phyloP scores from a whole-genome alignment of 208 protist genomes.

The Histomonas meleagridis region DNA sequence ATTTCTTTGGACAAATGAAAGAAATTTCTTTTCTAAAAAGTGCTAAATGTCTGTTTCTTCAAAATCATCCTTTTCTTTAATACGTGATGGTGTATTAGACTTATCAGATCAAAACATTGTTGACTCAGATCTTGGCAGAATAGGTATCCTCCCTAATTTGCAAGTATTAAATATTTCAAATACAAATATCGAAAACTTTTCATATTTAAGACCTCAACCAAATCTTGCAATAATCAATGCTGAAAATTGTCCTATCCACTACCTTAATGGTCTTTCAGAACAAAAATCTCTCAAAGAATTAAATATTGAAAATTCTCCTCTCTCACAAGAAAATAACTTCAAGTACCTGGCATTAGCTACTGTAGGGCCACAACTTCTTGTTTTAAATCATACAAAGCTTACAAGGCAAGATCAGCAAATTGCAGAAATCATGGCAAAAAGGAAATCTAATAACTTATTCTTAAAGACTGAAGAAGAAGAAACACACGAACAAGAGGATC shows the following conservation, averaged over 20 bases:
- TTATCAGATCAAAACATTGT: not conserved
- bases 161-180: not conserved
- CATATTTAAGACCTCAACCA: not conserved
- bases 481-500: not conserved
- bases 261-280: not conserved
- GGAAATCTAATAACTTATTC: not conserved
- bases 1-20: too few relatives aligned
- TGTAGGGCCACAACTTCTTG: not conserved
- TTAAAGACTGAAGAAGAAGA: not conserved
- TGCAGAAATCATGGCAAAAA: not conserved
- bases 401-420: not conserved
- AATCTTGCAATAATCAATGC: not conserved
- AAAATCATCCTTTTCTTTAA: too few relatives aligned
- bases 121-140: not conserved
- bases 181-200: not conserved
- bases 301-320: slow-evolving; percentile 15
- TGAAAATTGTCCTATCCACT: not conserved
- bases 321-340: not conserved
- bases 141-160: not conserved
- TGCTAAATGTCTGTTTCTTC: too few relatives aligned
- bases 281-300: not conserved
- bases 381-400: not conserved
- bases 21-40: too few relatives aligned
- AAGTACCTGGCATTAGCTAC: not conserved
- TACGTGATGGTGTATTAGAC: not conserved